A percentile compares a stretch with the other conserved stretches of the same genome.
Evolutionary conservation across 108 stramenopile genomes (phyloP).

Genomic region (Licmophora abbreviata): DNA sequence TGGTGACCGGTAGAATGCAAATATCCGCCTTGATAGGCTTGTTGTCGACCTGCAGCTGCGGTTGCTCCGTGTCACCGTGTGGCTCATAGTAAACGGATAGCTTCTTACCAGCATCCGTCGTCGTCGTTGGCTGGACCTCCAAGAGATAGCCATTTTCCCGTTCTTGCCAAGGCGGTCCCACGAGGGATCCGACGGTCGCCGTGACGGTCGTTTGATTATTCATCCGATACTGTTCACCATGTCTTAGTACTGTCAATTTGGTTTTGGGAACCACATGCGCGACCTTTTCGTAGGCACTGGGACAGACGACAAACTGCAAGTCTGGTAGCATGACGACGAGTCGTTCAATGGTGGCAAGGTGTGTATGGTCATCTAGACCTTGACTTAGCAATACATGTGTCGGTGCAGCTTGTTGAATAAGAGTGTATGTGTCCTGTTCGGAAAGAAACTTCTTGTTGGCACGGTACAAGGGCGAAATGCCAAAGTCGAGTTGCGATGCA

Average conservation of each 20-base stretch:
- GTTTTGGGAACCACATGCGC: background rate
- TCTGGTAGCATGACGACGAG: conserved; percentile 14
- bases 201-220: conserved; percentile 18
- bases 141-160: conserved; percentile 39
- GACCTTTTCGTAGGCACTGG: conserved; percentile 17
- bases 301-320: conserved; percentile 19
- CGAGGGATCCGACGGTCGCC: conserved; percentile 37
- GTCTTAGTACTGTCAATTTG: conserved; percentile 2
- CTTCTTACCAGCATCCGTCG: conserved; percentile 2
- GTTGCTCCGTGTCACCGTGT: conserved; percentile 23
- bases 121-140: background rate
- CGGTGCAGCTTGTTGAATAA: too few relatives aligned
- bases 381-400: conserved; percentile 23
- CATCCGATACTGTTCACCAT: conserved; percentile 9
- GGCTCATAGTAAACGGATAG: conserved; percentile 44
- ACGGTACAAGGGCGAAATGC: conserved; percentile 34
- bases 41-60: too few relatives aligned
- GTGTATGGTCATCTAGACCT: conserved; percentile 52
- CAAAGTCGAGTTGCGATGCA: conserved; percentile 41
- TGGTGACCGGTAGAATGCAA: conserved; percentile 29
- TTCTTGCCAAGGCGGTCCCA: conserved; percentile 50
- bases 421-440: too few relatives aligned
- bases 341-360: conserved; percentile 25
- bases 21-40: too few relatives aligned
- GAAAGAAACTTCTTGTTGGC: conserved; percentile 29